These are phyloP conservation scores for Acorus gramineus DNA, from an alignment of 106 monocot species.

Conservation along the genomic window DNA sequence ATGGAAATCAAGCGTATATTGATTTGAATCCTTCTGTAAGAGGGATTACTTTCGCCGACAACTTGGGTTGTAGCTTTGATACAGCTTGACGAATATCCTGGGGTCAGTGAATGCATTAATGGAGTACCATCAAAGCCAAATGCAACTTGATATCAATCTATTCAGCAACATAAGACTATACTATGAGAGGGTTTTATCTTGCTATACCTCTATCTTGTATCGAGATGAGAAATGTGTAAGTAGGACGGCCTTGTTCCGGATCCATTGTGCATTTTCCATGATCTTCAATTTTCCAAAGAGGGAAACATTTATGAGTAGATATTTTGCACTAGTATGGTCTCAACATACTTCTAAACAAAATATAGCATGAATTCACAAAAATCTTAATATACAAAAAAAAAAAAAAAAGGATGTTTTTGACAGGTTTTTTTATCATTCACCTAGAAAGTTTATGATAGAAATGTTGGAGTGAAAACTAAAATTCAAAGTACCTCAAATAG, in stretches of 20 bases:
- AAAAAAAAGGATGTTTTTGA: too few relatives aligned
- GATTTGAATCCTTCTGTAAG: slow-evolving; percentile 97
- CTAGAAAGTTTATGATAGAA: too few relatives aligned
- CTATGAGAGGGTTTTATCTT: background rate
- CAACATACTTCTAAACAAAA: too few relatives aligned
- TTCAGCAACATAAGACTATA: background rate
- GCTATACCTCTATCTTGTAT: slow-evolving; percentile 71
- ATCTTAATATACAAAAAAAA: too few relatives aligned
- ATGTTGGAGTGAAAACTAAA: background rate
- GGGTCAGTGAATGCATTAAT: slow-evolving; percentile 1
- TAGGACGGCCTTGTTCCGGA: slow-evolving; percentile 79
- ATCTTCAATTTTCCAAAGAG: slow-evolving; percentile 35
- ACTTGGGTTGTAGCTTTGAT: slow-evolving; percentile 58
- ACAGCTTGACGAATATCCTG: slow-evolving; percentile 84
- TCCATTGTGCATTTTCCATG: slow-evolving; percentile 82
- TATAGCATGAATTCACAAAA: too few relatives aligned
- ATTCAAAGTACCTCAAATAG: slow-evolving; percentile 51
- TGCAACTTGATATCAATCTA: background rate
- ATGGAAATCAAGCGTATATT: slow-evolving; percentile 16
- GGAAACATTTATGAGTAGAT: too few relatives aligned
- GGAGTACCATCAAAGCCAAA: too few relatives aligned
- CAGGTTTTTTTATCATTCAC: too few relatives aligned
- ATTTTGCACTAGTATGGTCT: too few relatives aligned
- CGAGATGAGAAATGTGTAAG: slow-evolving; percentile 96
- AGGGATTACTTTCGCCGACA: slow-evolving; percentile 66